Percentiles rank a stretch among this genome's conserved stretches.
Conservation (phyloP, 2,329 filamentous ascomycete genomes). For the Phialemoniopsis sp. region DNA sequence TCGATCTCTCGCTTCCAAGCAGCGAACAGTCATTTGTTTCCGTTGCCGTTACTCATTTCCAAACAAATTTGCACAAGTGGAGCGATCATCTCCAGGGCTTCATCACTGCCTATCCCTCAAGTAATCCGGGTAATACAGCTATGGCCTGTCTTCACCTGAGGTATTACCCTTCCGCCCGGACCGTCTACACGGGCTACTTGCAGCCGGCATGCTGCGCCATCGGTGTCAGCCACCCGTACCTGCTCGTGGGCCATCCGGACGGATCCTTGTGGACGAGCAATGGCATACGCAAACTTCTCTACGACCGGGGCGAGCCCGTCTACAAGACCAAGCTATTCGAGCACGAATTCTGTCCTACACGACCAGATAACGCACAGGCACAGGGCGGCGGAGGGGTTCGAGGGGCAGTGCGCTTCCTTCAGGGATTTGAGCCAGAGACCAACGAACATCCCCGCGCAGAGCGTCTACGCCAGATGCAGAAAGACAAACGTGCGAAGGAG, state of each 20-base stretch:
- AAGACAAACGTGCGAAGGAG: slow-evolving; percentile 16
- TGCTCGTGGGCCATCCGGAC: slow-evolving; percentile 44
- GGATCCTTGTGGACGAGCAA: slow-evolving; percentile 35
- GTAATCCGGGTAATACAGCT: slow-evolving; percentile 46
- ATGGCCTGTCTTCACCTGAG: slow-evolving; percentile 49
- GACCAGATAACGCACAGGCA: slow-evolving; percentile 3
- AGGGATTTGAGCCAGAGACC: slow-evolving; percentile 45
- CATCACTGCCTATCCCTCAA: slow-evolving; percentile 46
- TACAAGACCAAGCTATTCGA: slow-evolving; percentile 44
- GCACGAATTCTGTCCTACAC: slow-evolving; percentile 44
- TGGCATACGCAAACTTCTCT: slow-evolving; percentile 36
- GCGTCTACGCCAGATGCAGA: too few relatives aligned
- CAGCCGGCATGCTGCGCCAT: slow-evolving; percentile 43
- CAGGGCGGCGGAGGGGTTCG: slow-evolving; percentile 9
- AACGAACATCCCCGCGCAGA: slow-evolving; percentile 35
- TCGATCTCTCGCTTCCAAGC: slow-evolving; percentile 49
- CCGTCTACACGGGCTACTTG: slow-evolving; percentile 37
- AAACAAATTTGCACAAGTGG: slow-evolving; percentile 50
- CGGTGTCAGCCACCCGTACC: slow-evolving; percentile 47
- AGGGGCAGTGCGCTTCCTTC: slow-evolving; percentile 46
- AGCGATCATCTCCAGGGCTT: slow-evolving; percentile 53
- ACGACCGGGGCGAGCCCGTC: slow-evolving; percentile 29
- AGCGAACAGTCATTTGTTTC: slow-evolving; percentile 50
- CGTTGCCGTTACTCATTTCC: slow-evolving; percentile 44
- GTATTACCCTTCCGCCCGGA: slow-evolving; percentile 48